phyloP scores from a whole-genome alignment of 805 yeast species.

The Myxozyma monticola region DNA sequence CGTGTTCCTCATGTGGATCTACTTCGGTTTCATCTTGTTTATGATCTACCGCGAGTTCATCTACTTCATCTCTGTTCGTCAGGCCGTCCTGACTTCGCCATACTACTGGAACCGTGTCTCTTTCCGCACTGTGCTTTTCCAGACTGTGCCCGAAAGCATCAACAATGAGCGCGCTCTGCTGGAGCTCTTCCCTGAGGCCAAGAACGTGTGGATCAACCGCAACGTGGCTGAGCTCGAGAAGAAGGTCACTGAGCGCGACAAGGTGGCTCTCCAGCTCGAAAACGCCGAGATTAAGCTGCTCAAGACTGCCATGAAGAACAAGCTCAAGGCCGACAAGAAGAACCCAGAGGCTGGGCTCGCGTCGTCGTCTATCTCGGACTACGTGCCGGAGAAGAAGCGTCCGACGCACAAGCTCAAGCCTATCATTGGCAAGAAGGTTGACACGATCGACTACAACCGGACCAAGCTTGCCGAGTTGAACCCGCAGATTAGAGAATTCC shows the following conservation, averaged over 20 bases:
- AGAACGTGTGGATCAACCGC: slow-evolving; percentile 76
- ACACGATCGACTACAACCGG: slow-evolving; percentile 72
- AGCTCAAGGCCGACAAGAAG: slow-evolving; percentile 67
- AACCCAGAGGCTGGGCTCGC: slow-evolving; percentile 32
- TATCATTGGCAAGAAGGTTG: slow-evolving; percentile 78
- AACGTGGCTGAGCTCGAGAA: slow-evolving; percentile 54
- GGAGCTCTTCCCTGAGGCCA: slow-evolving; percentile 79
- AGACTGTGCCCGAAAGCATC: slow-evolving; percentile 74
- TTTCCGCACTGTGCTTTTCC: slow-evolving; percentile 80
- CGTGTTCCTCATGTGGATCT: slow-evolving; percentile 76
- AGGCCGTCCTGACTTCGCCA: slow-evolving; percentile 78
- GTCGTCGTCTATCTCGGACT: slow-evolving; percentile 35
- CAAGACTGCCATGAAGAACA: slow-evolving; percentile 61
- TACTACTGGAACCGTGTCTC: slow-evolving; percentile 70
- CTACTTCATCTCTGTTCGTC: slow-evolving; percentile 72
- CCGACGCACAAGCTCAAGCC: slow-evolving; percentile 78
- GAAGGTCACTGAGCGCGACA: slow-evolving; percentile 59
- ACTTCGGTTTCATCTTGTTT: slow-evolving; percentile 67
- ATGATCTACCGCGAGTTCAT: slow-evolving; percentile 79
- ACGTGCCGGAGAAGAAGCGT: slow-evolving; percentile 70
- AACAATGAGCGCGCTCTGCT: slow-evolving; percentile 70
- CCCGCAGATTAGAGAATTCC: slow-evolving; percentile 60
- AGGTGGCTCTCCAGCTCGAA: slow-evolving; percentile 64
- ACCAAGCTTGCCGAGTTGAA: slow-evolving; percentile 69
- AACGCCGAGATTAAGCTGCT: slow-evolving; percentile 60